Percentiles rank a stretch among this genome's conserved stretches.
phyloP scores from a whole-genome alignment of 2,329 filamentous ascomycete genomes.

The Pseudovirgaria hyperparasitica region DNA sequence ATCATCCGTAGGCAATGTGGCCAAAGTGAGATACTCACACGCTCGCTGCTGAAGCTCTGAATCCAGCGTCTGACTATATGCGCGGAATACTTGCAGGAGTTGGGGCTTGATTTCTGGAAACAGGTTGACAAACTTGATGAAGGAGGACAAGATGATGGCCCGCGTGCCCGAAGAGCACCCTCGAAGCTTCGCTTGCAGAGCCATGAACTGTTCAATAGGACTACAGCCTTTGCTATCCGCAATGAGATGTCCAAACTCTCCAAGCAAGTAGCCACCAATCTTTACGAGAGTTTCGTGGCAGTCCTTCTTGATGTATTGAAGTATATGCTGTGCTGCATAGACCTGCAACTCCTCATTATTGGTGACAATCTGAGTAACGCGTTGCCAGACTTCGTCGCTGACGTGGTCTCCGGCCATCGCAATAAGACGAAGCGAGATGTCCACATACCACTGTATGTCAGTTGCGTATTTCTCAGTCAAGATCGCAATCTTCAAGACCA shows the following conservation, averaged over 20 bases:
- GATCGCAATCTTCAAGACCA: conserved; percentile 98
- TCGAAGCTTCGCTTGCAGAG: conserved; percentile 78
- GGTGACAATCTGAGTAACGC: conserved; percentile 96
- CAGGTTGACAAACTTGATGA: conserved; percentile 94
- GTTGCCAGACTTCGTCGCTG: conserved; percentile 97
- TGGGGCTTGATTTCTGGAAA: conserved; percentile 98
- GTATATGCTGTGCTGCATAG: conserved; percentile 85
- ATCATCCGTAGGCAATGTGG: conserved; percentile 77
- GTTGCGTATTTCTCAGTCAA: conserved; percentile 97
- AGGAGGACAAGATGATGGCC: conserved; percentile 88
- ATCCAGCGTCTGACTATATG: conserved; percentile 90
- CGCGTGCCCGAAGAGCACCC: conserved; percentile 80
- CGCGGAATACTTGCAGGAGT: conserved; percentile 74
- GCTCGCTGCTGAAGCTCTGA: conserved; percentile 92
- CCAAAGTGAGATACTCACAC: conserved; percentile 84
- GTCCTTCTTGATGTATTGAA: conserved; percentile 88
- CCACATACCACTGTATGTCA: conserved; percentile 98
- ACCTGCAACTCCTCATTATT: conserved; percentile 98
- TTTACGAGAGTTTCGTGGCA: conserved; percentile 97
- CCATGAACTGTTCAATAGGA: conserved; percentile 93
- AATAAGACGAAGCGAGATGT: conserved; percentile 87
- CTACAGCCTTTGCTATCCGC: conserved; percentile 86
- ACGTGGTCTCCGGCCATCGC: conserved; percentile 97
- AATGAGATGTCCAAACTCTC: conserved; percentile 93
- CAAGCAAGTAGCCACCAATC: conserved; percentile 90